Conservation (phyloP, 352 stramenopile genomes). For the Plasmopara viticola region DNA sequence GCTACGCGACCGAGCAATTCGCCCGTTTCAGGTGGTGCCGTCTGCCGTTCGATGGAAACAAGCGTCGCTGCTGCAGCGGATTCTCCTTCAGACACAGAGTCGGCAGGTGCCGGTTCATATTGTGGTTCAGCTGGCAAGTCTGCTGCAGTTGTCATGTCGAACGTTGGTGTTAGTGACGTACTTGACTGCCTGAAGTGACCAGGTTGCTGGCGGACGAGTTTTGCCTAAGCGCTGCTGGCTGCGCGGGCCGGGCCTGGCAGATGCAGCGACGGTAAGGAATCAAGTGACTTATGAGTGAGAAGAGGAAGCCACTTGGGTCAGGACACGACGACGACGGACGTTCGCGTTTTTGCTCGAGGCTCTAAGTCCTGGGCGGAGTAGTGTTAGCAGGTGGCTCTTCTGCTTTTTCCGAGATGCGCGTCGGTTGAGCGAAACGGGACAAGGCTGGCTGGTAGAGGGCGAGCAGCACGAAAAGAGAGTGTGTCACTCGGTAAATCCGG, state of each 20-base stretch:
- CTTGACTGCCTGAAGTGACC: constrained; percentile 1
- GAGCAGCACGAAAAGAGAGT: constrained; percentile 22
- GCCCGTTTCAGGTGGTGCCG: constrained; percentile 15
- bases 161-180: constrained; percentile 10
- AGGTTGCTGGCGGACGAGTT: constrained; percentile 14
- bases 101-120: constrained; percentile 20
- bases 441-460: constrained; percentile 25
- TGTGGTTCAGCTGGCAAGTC: constrained; percentile 25
- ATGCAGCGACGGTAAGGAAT: constrained; percentile 14
- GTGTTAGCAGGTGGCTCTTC: constrained; percentile 25
- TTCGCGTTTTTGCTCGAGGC: constrained; percentile 33
- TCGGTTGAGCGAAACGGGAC: constrained; percentile 12
- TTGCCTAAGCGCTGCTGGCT: constrained; percentile 10
- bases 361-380: constrained; percentile 25
- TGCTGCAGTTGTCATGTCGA: constrained; percentile 26
- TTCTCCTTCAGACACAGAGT: constrained; percentile 12
- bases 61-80: constrained; percentile 4
- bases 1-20: constrained; percentile 27
- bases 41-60: constrained; percentile 12
- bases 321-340: constrained; percentile 27
- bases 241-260: constrained; percentile 14
- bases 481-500: constrained; percentile 15
- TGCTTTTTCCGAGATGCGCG: constrained; percentile 35
- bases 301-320: constrained; percentile 35
- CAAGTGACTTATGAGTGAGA: constrained; percentile 21